phyloP scores from a whole-genome alignment of 2,329 filamentous ascomycete species.

The Aureobasidium subglaciale region DNA sequence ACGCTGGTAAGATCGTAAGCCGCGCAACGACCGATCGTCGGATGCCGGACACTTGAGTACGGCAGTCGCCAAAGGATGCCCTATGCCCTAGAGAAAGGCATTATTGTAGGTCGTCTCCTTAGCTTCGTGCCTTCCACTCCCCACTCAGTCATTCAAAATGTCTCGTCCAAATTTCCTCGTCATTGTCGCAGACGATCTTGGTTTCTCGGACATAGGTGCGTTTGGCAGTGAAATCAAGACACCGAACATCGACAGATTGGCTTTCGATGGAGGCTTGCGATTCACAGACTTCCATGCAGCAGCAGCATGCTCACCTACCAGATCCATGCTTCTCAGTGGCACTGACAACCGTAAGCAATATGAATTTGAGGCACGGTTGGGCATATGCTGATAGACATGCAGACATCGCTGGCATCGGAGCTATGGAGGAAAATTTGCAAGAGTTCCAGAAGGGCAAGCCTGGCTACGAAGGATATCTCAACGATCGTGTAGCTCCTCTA shows the following conservation, averaged over 20 bases:
- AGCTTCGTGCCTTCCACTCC: background rate
- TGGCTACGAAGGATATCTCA: constrained; percentile 33
- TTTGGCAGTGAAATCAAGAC: constrained; percentile 30
- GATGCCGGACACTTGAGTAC: too few relatives aligned
- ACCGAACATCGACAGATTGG: constrained; percentile 20
- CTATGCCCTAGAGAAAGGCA: background rate
- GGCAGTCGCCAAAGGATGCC: background rate
- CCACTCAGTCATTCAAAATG: background rate
- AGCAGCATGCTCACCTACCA: constrained; percentile 28
- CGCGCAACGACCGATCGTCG: too few relatives aligned
- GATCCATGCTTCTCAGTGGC: constrained; percentile 31
- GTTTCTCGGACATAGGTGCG: constrained; percentile 25
- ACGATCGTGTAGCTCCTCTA: constrained; percentile 28
- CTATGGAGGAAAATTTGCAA: constrained; percentile 25
- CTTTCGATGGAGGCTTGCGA: constrained; percentile 19
- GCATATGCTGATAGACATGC: background rate
- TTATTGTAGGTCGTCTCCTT: background rate
- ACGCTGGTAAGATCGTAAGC: too few relatives aligned
- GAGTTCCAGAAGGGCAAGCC: constrained; percentile 23
- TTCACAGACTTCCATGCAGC: constrained; percentile 28
- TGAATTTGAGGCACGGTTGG: too few relatives aligned
- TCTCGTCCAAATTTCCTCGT: constrained; percentile 19
- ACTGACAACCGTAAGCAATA: constrained; percentile 24
- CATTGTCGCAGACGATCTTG: constrained; percentile 26
- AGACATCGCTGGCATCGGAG: constrained; percentile 29